Evolutionary conservation across 2,329 filamentous ascomycete genomes (phyloP).

Genomic region (Cordyceps militaris): DNA sequence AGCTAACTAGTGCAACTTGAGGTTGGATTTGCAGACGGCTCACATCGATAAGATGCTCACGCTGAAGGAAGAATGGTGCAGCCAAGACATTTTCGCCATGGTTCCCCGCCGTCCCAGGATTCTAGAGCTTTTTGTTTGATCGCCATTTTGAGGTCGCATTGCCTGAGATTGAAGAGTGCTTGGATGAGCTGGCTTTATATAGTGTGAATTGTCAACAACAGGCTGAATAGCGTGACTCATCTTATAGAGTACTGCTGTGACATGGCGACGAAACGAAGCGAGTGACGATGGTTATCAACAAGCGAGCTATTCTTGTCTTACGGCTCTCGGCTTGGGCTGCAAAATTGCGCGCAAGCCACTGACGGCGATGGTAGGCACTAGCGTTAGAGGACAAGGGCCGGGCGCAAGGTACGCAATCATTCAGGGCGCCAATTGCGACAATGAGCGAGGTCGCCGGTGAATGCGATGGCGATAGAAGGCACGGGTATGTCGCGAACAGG

Average conservation of each 20-base stretch:
- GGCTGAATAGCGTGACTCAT: not conserved
- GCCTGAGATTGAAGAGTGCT: not conserved
- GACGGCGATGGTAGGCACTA: not conserved
- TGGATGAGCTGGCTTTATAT: not conserved
- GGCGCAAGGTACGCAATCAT: not conserved
- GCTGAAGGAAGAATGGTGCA: not conserved
- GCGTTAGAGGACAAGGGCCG: not conserved
- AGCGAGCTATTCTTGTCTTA: not conserved
- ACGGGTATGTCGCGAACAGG: not conserved
- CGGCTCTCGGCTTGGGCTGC: conserved; percentile 4
- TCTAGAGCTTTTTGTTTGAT: not conserved
- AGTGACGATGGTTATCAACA: not conserved
- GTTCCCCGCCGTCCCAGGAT: conserved; percentile 2
- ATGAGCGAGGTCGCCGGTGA: not conserved
- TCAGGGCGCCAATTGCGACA: not conserved
- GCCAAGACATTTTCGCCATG: not conserved
- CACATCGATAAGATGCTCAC: not conserved
- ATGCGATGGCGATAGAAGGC: not conserved
- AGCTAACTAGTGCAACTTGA: not conserved
- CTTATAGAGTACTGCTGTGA: not conserved
- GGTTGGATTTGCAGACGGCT: not conserved
- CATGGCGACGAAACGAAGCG: not conserved
- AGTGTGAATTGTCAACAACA: not conserved
- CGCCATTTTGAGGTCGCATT: not conserved
- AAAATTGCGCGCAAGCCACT: not conserved